phyloP scores from a whole-genome alignment of 2,329 filamentous ascomycete genomes.

The Eurotiales sp. region DNA sequence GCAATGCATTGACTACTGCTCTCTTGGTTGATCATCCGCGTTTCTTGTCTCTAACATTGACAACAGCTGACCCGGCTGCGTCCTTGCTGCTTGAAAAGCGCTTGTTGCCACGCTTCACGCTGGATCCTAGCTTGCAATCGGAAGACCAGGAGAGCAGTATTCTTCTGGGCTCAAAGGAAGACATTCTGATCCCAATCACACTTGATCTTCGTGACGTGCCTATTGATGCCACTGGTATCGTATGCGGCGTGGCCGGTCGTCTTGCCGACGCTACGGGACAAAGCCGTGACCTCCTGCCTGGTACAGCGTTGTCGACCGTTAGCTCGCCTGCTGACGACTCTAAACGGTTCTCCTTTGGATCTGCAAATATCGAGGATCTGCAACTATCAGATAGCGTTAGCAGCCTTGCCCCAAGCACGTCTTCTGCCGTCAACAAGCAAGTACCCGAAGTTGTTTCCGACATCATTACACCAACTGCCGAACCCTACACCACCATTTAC shows the following conservation, averaged over 20 bases:
- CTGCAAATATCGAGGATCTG: slow-evolving; percentile 17
- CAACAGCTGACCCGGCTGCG: slow-evolving; percentile 42
- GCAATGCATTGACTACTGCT: slow-evolving; percentile 35
- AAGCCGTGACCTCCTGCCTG: slow-evolving; percentile 38
- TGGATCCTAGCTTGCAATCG: slow-evolving; percentile 48
- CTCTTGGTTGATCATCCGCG: slow-evolving; percentile 41
- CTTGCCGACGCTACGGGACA: slow-evolving; percentile 65
- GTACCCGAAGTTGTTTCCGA: slow-evolving; percentile 1
- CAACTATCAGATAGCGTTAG: slow-evolving; percentile 16
- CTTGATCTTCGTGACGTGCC: slow-evolving; percentile 78
- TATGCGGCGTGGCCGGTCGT: slow-evolving; percentile 84
- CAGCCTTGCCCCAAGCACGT: slow-evolving; percentile 13
- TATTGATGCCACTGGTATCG: slow-evolving; percentile 86
- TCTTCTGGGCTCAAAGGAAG: slow-evolving; percentile 67
- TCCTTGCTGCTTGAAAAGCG: slow-evolving; percentile 45
- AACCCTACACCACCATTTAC: not conserved
- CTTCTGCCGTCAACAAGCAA: slow-evolving; percentile 7
- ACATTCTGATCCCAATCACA: slow-evolving; percentile 77
- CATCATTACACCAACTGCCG: not conserved
- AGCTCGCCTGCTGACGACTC: slow-evolving; percentile 16
- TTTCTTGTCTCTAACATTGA: slow-evolving; percentile 48
- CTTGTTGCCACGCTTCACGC: slow-evolving; percentile 62
- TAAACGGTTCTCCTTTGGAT: slow-evolving; percentile 17
- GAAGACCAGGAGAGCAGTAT: slow-evolving; percentile 55
- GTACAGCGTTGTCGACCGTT: slow-evolving; percentile 20